These are phyloP conservation scores for Trichoderma reesei DNA, from an alignment of 495 filamentous ascomycete species.

Conservation along the genomic window DNA sequence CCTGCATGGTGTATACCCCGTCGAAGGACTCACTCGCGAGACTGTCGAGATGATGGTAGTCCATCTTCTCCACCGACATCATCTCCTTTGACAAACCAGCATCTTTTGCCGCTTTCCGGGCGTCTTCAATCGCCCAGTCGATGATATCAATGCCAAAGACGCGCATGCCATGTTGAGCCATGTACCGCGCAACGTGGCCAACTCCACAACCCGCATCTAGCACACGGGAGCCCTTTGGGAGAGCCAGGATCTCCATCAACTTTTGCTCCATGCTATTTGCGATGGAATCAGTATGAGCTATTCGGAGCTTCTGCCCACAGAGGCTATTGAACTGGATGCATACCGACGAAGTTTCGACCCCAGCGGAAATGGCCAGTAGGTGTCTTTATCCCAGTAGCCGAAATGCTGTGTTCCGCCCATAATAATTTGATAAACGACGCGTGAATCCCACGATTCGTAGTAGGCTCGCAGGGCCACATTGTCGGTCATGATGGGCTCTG, in stretches of 20 bases:
- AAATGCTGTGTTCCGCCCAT: constrained; percentile 44
- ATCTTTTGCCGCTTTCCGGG: constrained; percentile 30
- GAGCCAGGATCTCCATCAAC: constrained; percentile 26
- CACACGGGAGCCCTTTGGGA: constrained; percentile 30
- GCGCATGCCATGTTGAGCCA: constrained; percentile 32
- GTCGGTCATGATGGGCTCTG: no score
- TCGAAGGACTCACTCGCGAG: constrained; percentile 33
- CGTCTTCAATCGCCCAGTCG: constrained; percentile 37
- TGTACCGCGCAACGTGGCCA: constrained; percentile 38
- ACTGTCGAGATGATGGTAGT: constrained; percentile 44
- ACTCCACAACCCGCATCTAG: constrained; percentile 46
- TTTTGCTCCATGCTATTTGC: constrained; percentile 38
- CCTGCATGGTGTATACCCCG: constrained; percentile 51
- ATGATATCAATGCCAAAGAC: constrained; percentile 45
- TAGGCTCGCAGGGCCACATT: constrained; percentile 16
- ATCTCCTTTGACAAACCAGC: constrained; percentile 26
- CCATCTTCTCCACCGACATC: constrained; percentile 32
- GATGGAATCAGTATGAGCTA: no score
- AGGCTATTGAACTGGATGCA: no score
- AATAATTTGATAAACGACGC: constrained; percentile 39
- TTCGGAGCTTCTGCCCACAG: no score
- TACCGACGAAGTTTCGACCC: constrained; percentile 20
- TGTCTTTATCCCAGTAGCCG: constrained; percentile 37
- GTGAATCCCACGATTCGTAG: constrained; percentile 34
- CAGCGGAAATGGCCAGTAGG: constrained; percentile 43